Base-by-base conservation (phyloP, 441 rosid genomes). In the Eugenia klotzschiana region DNA sequence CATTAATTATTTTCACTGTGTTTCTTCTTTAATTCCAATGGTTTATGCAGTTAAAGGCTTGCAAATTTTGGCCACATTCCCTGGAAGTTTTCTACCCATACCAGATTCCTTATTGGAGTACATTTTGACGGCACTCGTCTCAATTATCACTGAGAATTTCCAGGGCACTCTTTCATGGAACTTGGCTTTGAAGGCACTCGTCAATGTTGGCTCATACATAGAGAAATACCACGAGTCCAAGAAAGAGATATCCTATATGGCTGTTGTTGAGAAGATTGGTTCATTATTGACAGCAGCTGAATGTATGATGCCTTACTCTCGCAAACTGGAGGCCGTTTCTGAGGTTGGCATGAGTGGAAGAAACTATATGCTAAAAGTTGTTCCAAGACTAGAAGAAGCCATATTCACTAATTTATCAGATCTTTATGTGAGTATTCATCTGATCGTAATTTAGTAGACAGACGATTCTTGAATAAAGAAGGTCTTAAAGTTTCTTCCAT, bases 11-110 rank as follows among this genome's bases (percentile, higher is more conserved):
- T 14, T 58, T 81, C 57, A 84, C 82, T 83, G 80, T 23, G 29
- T 86, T n/a, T 18, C 81, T 46, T 37, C 16, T 50, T 43, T 51
- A 27, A 27, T 51, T 80, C 82, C 43, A 51, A 18, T 80, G 81
- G 54, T 27, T 51, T 79, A 29, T 90, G 89, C 91, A 95, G 98
- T 94, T 85, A 93, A 92, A 88, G 98, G 98, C 60, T 87, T 96
- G 92, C 91, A 92, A 92, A 90, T 87, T 83, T 89, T 96, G 89
- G 92, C 93, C 84, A 92, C 89, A 85, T 88, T 92, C 79, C 84
- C 90, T 79, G 96, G 92, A 69, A 90, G 86, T 83, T 87, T 84
- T 87, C 86, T 86, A 72, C 86, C 91, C 60, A 81, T 94, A 77
- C 85, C 95, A 51, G 90, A 87, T 86, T 87, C 87, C 53, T 90